Percentiles rank a stretch among this genome's conserved stretches.
Conservation (phyloP, 257 asterid species). For the Solanum infundibuliforme region DNA sequence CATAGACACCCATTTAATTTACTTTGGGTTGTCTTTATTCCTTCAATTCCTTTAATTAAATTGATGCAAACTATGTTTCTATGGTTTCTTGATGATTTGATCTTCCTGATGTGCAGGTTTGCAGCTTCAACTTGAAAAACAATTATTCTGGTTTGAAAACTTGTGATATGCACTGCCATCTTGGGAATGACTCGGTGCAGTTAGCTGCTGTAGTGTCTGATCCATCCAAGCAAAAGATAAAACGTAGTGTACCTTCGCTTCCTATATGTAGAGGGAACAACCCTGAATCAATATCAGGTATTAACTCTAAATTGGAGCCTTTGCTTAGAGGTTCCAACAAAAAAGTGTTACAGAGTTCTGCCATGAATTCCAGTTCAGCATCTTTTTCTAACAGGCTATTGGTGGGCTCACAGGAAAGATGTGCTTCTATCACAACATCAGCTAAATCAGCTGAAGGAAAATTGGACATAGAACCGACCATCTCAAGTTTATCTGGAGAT, state of each 20-base stretch:
- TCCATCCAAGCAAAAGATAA: conserved; percentile 12
- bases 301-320: conserved; percentile 73
- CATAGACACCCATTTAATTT: not conserved
- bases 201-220: conserved; percentile 6
- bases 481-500: conserved; percentile 30
- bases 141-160: conserved; percentile 23
- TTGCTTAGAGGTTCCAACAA: conserved; percentile 59
- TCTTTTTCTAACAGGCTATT: conserved; percentile 85
- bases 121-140: conserved; percentile 21
- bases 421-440: conserved; percentile 50
- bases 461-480: conserved; percentile 27
- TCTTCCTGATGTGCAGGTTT: conserved; percentile 39
- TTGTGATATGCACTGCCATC: conserved; percentile 21
- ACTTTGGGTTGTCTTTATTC: not conserved
- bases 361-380: conserved; percentile 81
- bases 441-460: conserved; percentile 47
- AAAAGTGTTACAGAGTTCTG: conserved; percentile 75
- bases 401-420: conserved; percentile 94
- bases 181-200: conserved; percentile 8
- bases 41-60: not conserved
- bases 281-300: conserved; percentile 55
- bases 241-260: conserved; percentile 6
- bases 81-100: not conserved
- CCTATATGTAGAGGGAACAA: conserved; percentile 13
- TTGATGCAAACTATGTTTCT: not conserved